Conservation (phyloP, 1,139 yeast species). For the Pneumocystis carinii region DNA sequence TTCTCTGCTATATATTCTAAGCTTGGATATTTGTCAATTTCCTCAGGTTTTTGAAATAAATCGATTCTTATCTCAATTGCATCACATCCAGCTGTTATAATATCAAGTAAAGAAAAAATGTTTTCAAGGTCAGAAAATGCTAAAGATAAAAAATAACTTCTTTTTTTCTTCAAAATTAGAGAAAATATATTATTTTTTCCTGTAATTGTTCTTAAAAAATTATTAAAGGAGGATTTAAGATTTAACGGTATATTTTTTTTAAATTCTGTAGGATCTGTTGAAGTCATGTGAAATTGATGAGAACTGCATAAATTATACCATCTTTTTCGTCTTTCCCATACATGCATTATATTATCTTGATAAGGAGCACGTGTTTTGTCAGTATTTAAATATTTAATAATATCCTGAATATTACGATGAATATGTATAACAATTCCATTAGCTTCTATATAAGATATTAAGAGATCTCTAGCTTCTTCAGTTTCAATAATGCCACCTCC, state of each 20-base stretch:
- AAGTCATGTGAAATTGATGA: conserved; percentile 56
- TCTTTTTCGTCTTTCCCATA: conserved; percentile 67
- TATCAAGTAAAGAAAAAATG: conserved; percentile 32
- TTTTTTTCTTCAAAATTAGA: conserved; percentile 32
- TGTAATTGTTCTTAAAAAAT: conserved; percentile 46
- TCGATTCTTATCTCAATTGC: conserved; percentile 81
- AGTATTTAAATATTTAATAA: conserved; percentile 52
- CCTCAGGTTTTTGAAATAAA: conserved; percentile 36
- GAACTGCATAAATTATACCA: conserved; percentile 76
- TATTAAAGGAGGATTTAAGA: conserved; percentile 32
- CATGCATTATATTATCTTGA: conserved; percentile 58
- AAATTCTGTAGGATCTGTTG: conserved; percentile 18
- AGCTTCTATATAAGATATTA: conserved; percentile 38
- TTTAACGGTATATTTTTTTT: neutral
- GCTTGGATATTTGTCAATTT: conserved; percentile 21
- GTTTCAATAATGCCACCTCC: conserved; percentile 95
- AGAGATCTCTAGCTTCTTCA: conserved; percentile 44
- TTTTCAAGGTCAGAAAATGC: conserved; percentile 35
- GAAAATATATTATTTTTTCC: conserved; percentile 32
- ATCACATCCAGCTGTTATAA: conserved; percentile 48
- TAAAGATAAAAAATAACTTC: conserved; percentile 61
- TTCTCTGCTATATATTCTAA: conserved; percentile 53
- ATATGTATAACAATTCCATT: conserved; percentile 78
- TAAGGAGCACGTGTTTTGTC: conserved; percentile 86
- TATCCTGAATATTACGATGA: conserved; percentile 74